These are phyloP conservation scores for Cercospora canescens DNA, from an alignment of 2,329 filamentous ascomycete species.

Conservation along the genomic window DNA sequence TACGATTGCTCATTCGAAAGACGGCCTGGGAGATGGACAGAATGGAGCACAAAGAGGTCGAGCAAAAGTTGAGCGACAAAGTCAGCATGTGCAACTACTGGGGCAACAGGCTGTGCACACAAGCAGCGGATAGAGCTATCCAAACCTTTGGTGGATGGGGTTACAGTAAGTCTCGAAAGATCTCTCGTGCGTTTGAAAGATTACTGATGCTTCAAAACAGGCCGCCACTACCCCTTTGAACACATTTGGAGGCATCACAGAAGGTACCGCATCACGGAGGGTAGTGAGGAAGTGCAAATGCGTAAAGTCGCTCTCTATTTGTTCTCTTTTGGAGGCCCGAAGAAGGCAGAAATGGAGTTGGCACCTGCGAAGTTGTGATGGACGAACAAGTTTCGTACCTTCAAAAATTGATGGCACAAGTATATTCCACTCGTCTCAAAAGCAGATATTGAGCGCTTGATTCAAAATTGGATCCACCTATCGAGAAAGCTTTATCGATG, in stretches of 20 bases:
- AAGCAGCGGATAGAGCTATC: slow-evolving; percentile 63
- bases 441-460: not conserved
- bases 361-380: slow-evolving; percentile 20
- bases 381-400: not conserved
- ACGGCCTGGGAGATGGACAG: slow-evolving; percentile 64
- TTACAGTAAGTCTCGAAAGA: slow-evolving; percentile 42
- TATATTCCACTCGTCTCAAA: not conserved
- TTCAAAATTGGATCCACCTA: too few relatives aligned
- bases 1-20: slow-evolving; percentile 60
- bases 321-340: slow-evolving; percentile 40
- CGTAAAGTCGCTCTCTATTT: slow-evolving; percentile 63
- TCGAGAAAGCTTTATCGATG: too few relatives aligned
- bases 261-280: slow-evolving; percentile 64
- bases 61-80: slow-evolving; percentile 60
- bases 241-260: slow-evolving; percentile 67
- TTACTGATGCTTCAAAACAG: not conserved
- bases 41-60: slow-evolving; percentile 56
- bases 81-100: slow-evolving; percentile 68
- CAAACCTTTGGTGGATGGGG: slow-evolving; percentile 63
- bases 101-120: slow-evolving; percentile 60
- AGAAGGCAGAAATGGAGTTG: slow-evolving; percentile 34
- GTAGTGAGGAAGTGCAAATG: slow-evolving; percentile 67
- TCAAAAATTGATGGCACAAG: too few relatives aligned
- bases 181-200: not conserved
- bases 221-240: slow-evolving; percentile 60